Evolutionary conservation across 805 yeast genomes (phyloP), one percentile per base, ranked within the genome.

Genomic region (Naumovozyma dairenensis): DNA sequence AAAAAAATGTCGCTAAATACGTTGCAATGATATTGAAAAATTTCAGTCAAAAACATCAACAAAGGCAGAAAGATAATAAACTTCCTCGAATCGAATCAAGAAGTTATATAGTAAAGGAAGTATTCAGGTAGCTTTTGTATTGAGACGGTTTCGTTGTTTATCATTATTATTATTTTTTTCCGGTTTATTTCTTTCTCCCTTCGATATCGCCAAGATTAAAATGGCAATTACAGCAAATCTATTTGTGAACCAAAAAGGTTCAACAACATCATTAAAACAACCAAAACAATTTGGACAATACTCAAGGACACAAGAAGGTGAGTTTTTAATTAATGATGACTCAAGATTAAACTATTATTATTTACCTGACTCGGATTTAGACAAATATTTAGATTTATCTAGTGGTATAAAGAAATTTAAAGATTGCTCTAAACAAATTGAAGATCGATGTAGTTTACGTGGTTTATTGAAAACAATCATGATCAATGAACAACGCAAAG

Each of bases 271-370:
- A 2, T 65, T 87, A 34, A 77, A 79, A 48, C 93, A 85, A 55
- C 97, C 98, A 2, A 80, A 78, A 43, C 96, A 92, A 56, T 44
- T 89, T 3, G 65, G 72, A n/a, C 55, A 72, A 4, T 89, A 65
- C 52, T 74, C 89, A 2, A 62, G 85, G 36, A 73, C 71, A 18
- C 57, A 48, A n/a, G 71, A 75, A 4, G 77, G 75, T 16, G 72
- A 67, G 16, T 65, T 70, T 19, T 49, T 59, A 20, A 51, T 59
- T 4, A 57, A 72, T 7, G 77, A 75, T 43, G 72, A 72, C 34
- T 56, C 73, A 0, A 67, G 71, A 3, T 57, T 84, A 33, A 62
- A 69, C n/a, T 85, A 83, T 57, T 87, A 68, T 61, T 92, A 85
- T 54, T 65, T 89, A 20, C 93, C 95, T 12, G 86, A 83, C 51